A percentile compares a stretch with the other conserved stretches of the same genome.
phyloP scores from a whole-genome alignment of 495 filamentous ascomycete genomes.

The Xylaria longipes region DNA sequence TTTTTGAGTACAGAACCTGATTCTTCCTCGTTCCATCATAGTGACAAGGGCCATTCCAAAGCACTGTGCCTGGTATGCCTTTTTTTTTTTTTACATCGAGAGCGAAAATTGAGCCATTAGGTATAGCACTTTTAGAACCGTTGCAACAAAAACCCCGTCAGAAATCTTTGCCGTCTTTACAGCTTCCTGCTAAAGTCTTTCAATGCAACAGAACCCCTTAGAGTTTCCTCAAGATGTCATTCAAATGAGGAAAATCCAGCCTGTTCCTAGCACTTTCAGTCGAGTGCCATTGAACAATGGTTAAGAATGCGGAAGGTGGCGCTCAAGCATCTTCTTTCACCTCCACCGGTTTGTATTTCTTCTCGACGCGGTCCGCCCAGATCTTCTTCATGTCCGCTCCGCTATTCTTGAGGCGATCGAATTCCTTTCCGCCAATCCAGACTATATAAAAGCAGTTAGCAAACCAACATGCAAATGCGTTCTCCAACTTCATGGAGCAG shows the following conservation, averaged over 20 bases:
- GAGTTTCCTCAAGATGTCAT: neutral
- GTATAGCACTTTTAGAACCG: neutral
- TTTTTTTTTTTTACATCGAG: neutral
- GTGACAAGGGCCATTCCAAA: neutral
- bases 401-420: slow-evolving; percentile 4
- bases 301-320: neutral
- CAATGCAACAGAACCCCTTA: neutral
- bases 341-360: neutral
- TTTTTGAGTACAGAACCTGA: neutral
- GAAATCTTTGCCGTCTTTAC: neutral
- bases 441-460: slow-evolving; percentile 13
- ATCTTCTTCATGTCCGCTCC: slow-evolving; percentile 13
- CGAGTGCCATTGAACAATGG: too few species aligned
- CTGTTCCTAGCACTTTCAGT: neutral
- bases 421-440: slow-evolving; percentile 18
- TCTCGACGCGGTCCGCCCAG: neutral
- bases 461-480: neutral
- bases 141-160: neutral
- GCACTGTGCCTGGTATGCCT: neutral
- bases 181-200: neutral
- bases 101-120: neutral
- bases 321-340: neutral
- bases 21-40: neutral
- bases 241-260: neutral
- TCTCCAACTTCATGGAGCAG: neutral